A percentile compares a stretch with the other conserved stretches of the same genome.
phyloP scores from a whole-genome alignment of 2,329 filamentous ascomycete species.

The Arthrinium puccinioides region DNA sequence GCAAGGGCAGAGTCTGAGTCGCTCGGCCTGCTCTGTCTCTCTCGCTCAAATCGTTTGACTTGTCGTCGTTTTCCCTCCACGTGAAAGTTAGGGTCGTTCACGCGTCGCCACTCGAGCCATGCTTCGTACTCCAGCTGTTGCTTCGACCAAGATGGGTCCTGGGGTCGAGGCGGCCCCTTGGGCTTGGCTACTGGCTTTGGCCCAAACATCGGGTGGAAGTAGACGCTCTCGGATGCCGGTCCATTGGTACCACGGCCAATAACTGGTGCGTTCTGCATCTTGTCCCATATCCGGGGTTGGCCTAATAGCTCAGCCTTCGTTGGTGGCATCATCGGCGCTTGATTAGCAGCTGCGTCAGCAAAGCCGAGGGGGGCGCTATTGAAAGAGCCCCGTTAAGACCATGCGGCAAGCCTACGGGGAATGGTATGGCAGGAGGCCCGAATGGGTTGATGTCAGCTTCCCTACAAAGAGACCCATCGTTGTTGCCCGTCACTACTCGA shows the following conservation, averaged over 20 bases:
- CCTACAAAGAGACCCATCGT: no score
- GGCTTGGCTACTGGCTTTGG: constrained; percentile 25
- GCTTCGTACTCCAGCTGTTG: constrained; percentile 21
- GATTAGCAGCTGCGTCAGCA: no score
- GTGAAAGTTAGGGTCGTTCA: constrained; percentile 15
- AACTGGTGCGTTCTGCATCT: no score
- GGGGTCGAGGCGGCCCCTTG: constrained; percentile 12
- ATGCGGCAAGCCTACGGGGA: no score
- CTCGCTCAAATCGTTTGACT: constrained; percentile 15
- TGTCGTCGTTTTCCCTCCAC: constrained; percentile 19
- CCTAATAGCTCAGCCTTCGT: no score
- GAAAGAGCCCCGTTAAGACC: no score
- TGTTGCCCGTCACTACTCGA: no score
- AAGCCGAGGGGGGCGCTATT: no score
- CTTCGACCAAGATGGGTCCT: constrained; percentile 11
- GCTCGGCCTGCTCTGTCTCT: neutral
- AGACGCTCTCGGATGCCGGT: constrained; percentile 1
- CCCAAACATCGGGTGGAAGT: constrained; percentile 15
- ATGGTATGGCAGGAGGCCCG: no score
- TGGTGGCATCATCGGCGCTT: no score
- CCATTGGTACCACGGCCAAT: neutral
- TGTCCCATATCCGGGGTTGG: neutral
- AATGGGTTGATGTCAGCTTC: no score
- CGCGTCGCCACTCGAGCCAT: constrained; percentile 20
- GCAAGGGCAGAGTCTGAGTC: no score